Conservation (phyloP, 805 yeast genomes). For the Lipomyces yamanashiensis region DNA sequence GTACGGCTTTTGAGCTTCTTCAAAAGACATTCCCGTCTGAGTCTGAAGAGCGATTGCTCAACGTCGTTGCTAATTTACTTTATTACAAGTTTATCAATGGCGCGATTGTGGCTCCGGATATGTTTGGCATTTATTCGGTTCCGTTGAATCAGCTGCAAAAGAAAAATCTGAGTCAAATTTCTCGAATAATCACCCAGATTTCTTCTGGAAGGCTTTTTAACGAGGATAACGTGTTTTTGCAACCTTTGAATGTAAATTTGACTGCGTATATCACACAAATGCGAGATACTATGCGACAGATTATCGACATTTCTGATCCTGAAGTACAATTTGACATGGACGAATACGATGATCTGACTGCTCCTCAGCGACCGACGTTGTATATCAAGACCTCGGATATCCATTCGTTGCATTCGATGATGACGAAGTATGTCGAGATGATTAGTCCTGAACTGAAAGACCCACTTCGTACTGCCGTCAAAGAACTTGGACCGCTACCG, state of each 20-base stretch:
- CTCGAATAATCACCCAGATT: slow-evolving; percentile 66
- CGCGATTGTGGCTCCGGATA: slow-evolving; percentile 48
- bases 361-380: slow-evolving; percentile 51
- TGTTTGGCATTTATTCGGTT: slow-evolving; percentile 55
- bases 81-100: slow-evolving; percentile 46
- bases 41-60: slow-evolving; percentile 60
- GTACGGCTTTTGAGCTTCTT: slow-evolving; percentile 48
- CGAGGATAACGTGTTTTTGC: slow-evolving; percentile 64
- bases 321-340: slow-evolving; percentile 65
- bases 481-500: slow-evolving; percentile 51
- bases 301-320: slow-evolving; percentile 60
- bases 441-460: slow-evolving; percentile 52
- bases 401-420: slow-evolving; percentile 48
- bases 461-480: slow-evolving; percentile 54
- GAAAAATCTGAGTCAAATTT: slow-evolving; percentile 61
- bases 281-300: slow-evolving; percentile 50
- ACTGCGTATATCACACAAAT: slow-evolving; percentile 55
- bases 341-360: slow-evolving; percentile 70
- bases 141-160: slow-evolving; percentile 44
- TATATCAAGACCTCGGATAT: slow-evolving; percentile 47
- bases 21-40: slow-evolving; percentile 56
- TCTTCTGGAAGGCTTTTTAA: slow-evolving; percentile 72
- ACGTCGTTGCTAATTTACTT: slow-evolving; percentile 66
- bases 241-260: slow-evolving; percentile 79
- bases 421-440: slow-evolving; percentile 40